Evolutionary conservation across 805 yeast species (phyloP), one percentile per base, ranked within the genome.

Genomic region (Saccharomycopsis vini): DNA sequence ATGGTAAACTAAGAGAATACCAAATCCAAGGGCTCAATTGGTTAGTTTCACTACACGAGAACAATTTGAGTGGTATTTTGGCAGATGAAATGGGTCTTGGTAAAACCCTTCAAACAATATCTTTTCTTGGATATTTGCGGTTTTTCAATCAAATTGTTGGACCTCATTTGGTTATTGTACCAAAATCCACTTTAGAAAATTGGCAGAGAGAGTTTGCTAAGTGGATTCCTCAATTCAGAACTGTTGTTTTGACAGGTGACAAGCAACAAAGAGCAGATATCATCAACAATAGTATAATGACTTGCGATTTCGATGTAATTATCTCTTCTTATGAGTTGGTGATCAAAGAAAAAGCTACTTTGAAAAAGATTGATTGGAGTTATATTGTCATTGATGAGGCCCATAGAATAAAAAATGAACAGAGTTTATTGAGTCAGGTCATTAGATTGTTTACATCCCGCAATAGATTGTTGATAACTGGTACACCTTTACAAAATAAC

Each of bases 31-130:
- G 92, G 50, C 64, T 83, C 49, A 83, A 83, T 58, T 83, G 94
- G 94, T 62, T 83, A 53, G 72, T 82, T 12, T 70, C 81, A 1
- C 61, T 83, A 47, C 75, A 79, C 53, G 81, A 77, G 50, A 81
- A 80, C 62, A 73, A 76, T 47, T 63, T 83, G 37, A 74, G 83
- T 1, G 92, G 92, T 47, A 82, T 83, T 20, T 66, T 83, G 46
- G 92, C 92, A 1, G 92, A 83, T 61, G 92, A 83, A 62, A 83
- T 83, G 92, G 92, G 92, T 1, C 62, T 83, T 49, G 92, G 92
- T 53, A 83, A 83, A 58, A 83, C 92, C 3, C 63, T 83, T 46
- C 92, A 83, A 59, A 83, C 90, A 0, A 82, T 83, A 50, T 75
- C 90, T 5, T 79, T 80, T 50, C 61, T 83, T 36, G 90, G 90